These are phyloP conservation scores for Fusarium falciforme DNA, from an alignment of 2,329 filamentous ascomycete genomes.

Conservation along the genomic window DNA sequence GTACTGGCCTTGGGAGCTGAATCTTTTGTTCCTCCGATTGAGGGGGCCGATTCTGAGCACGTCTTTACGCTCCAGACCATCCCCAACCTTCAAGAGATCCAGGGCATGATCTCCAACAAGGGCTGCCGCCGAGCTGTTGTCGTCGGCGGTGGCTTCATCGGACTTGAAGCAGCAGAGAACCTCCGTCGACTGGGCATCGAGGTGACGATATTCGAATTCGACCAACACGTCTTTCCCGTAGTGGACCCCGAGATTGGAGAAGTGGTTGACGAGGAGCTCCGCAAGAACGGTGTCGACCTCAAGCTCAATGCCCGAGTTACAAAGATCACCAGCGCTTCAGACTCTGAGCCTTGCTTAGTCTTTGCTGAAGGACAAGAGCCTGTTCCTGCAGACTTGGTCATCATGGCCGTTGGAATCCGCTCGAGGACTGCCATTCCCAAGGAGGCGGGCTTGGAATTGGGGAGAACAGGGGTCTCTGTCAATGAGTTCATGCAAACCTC, in stretches of 20 bases:
- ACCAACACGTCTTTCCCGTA: slow-evolving; percentile 11
- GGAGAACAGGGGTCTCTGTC: slow-evolving; percentile 7
- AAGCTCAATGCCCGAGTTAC: neutral
- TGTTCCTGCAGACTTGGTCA: slow-evolving; percentile 10
- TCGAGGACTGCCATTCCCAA: slow-evolving; percentile 2
- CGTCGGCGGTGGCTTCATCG: slow-evolving; percentile 18
- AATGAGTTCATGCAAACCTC: slow-evolving; percentile 18
- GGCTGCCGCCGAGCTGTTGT: neutral
- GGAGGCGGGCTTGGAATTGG: slow-evolving; percentile 2
- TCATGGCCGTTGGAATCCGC: slow-evolving; percentile 8
- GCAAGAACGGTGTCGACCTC: slow-evolving; percentile 4
- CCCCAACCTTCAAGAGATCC: slow-evolving; percentile 5
- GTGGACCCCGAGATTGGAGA: slow-evolving; percentile 10
- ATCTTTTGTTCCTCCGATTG: neutral
- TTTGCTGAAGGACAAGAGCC: neutral
- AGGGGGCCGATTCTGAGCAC: neutral
- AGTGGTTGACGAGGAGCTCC: slow-evolving; percentile 5
- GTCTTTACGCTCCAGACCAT: slow-evolving; percentile 20
- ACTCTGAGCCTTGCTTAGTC: neutral
- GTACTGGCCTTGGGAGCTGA: neutral
- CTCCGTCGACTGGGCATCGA: slow-evolving; percentile 8
- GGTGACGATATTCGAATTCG: slow-evolving; percentile 12
- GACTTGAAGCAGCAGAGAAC: slow-evolving; percentile 19
- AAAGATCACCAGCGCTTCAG: neutral
- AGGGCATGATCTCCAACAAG: neutral